Evolutionary conservation across 2,329 filamentous ascomycete genomes (phyloP), one percentile per base, ranked within the genome.

Genomic region (Aspergillus pseudoterreus): DNA sequence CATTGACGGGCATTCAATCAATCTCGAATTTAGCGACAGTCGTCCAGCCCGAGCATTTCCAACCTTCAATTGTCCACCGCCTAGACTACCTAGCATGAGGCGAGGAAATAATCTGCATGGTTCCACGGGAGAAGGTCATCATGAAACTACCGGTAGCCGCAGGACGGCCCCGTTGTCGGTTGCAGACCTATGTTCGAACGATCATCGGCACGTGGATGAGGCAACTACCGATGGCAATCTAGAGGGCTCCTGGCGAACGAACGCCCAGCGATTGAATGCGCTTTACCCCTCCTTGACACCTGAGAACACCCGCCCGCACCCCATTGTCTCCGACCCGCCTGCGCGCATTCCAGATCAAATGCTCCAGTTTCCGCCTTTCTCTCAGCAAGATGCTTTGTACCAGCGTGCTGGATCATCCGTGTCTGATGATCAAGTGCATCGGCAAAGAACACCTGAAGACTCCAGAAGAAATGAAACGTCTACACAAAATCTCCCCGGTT

Each of bases 1-100:
- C 49, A 68, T 74, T 54, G 69, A 72, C 55, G 71, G 69, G 2
- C 69, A 72, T 44, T 63, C 67, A 6, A 69, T 74, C 47, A 73
- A 73, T 51, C 57, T 74, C 21, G 71, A 74, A 50, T 68, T 66
- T 47, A 70, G 66, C 49, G 63, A 72, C 41, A 58, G 59, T 50
- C 47, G 57, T 6, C 61, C 64, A 2, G 63, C 66, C 46, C 43
- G 54, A 17, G 39, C 35, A 32, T 32, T 62, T 17, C 27, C 27
- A 17, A 15, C 27, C 10, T 21, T 19, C 19, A 24, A 19, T 14
- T 32, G 15, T 22, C 36, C 11, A 19, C 43, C 19, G 27, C 33
- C 19, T 21, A 27, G 12, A 38, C n/a, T 11, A 12, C 22, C 22
- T 32, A 19, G 32, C 35, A 12, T 17, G 35, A 19, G 14, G 22